Conservation (phyloP, 768 basidiomycete species). For the Podaxis sp. region DNA sequence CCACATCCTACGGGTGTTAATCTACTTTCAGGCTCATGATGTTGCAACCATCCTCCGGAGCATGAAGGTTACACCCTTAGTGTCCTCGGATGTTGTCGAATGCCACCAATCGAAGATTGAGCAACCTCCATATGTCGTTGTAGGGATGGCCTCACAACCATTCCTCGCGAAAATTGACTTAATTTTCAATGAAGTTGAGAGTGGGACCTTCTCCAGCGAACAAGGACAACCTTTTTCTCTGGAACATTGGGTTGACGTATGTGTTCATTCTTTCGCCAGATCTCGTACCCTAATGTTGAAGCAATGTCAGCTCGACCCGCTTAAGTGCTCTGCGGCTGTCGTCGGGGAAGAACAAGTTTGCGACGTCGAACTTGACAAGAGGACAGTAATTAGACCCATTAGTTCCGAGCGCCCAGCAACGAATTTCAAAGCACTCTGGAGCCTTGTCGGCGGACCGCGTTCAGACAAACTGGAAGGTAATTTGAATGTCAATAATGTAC, state of each 20-base stretch:
- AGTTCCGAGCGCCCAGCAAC: constrained; percentile 30
- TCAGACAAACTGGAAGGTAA: background rate
- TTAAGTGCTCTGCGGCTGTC: constrained; percentile 29
- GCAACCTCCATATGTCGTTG: constrained; percentile 44
- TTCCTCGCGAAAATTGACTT: constrained; percentile 49
- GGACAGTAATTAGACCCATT: constrained; percentile 37
- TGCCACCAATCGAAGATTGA: constrained; percentile 17
- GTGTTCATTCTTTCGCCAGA: constrained; percentile 13
- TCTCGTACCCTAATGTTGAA: background rate
- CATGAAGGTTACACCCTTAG: constrained; percentile 34
- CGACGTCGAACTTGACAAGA: constrained; percentile 51
- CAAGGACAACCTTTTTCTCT: constrained; percentile 35
- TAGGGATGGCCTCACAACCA: constrained; percentile 39
- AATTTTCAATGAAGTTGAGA: constrained; percentile 35
- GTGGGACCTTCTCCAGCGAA: background rate
- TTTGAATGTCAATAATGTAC: background rate
- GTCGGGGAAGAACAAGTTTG: constrained; percentile 49
- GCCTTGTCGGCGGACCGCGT: constrained; percentile 14
- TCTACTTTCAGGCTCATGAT: constrained; percentile 10
- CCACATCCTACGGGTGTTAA: background rate
- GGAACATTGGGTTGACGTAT: constrained; percentile 57
- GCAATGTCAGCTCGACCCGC: constrained; percentile 37
- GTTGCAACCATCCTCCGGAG: constrained; percentile 40
- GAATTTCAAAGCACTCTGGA: constrained; percentile 39
- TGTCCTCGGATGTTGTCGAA: constrained; percentile 20